These are phyloP conservation scores for Cytauxzoon felis DNA, from an alignment of 169 alveolate species.

Conservation along the genomic window DNA sequence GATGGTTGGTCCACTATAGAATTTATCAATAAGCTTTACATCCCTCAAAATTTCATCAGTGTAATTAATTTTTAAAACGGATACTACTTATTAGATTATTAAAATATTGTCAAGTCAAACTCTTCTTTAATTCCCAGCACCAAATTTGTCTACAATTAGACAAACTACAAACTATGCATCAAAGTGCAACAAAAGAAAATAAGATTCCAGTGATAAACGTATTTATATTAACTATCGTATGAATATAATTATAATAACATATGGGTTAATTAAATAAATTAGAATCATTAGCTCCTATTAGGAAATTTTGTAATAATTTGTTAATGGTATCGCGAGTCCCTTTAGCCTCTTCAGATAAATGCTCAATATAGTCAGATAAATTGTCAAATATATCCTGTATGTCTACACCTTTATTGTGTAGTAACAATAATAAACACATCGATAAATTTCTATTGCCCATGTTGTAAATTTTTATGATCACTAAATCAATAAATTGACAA, in stretches of 20 bases:
- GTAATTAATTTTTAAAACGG: too few species aligned
- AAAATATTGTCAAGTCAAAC: too few species aligned
- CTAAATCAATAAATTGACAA: constrained; percentile 70
- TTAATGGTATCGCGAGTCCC: constrained; percentile 31
- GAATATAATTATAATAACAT: too few species aligned
- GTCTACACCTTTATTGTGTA: constrained; percentile 62
- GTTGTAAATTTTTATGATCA: constrained; percentile 68
- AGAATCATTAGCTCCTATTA: constrained; percentile 40
- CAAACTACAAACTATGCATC: too few species aligned
- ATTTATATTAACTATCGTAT: too few species aligned
- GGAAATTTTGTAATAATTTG: constrained; percentile 22
- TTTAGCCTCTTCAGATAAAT: constrained; percentile 31
- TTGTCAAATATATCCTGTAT: constrained; percentile 61
- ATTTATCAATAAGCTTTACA: too few species aligned
- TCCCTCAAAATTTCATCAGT: too few species aligned
- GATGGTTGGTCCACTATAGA: too few species aligned
- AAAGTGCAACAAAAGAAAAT: too few species aligned
- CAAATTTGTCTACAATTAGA: too few species aligned
- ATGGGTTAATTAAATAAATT: constrained; percentile 12
- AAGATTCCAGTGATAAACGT: not conserved
- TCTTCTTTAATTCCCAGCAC: too few species aligned
- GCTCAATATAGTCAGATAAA: constrained; percentile 51
- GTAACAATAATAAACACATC: constrained; percentile 32
- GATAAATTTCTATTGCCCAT: constrained; percentile 63
- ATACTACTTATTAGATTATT: too few species aligned